Percentiles rank a stretch among this genome's conserved stretches.
These are phyloP conservation scores for Arxiozyma telluris DNA, from an alignment of 1,139 yeast genomes.

Conservation along the genomic window DNA sequence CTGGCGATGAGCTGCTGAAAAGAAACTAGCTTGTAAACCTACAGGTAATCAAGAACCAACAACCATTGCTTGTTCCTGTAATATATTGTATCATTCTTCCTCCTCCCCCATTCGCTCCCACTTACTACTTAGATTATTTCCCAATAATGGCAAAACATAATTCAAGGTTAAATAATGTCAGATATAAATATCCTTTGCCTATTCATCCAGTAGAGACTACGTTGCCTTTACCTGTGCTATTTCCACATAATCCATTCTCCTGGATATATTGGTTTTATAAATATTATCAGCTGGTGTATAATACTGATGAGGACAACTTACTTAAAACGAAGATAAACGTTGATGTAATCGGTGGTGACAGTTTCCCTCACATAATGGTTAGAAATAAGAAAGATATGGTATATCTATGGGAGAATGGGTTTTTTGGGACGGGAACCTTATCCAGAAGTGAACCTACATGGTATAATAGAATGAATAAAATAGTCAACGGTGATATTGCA, in stretches of 20 bases:
- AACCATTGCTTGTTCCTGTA: no score
- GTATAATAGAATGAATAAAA: conserved; percentile 54
- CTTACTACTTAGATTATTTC: neutral
- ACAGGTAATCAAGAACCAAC: no score
- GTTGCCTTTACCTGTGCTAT: conserved; percentile 36
- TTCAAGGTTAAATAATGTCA: conserved; percentile 22
- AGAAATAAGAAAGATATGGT: conserved; percentile 40
- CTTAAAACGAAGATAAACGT: conserved; percentile 13
- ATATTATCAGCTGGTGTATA: conserved; percentile 19
- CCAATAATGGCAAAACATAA: conserved; percentile 25
- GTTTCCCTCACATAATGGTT: conserved; percentile 31
- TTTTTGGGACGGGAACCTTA: conserved; percentile 85
- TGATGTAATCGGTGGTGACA: conserved; percentile 12
- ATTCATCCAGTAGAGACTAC: conserved; percentile 30
- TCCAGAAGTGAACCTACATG: conserved; percentile 93
- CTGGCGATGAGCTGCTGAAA: neutral
- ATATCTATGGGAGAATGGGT: conserved; percentile 76
- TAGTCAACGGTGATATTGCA: conserved; percentile 31
- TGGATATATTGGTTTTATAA: conserved; percentile 42
- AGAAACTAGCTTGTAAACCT: no score
- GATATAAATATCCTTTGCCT: conserved; percentile 35
- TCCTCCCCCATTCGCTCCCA: neutral
- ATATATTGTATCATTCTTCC: no score
- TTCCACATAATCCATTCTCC: conserved; percentile 52
- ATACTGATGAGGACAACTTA: conserved; percentile 7